Evolutionary conservation across 768 basidiomycete species (phyloP).

Genomic region (Leucocoprinus sp.): DNA sequence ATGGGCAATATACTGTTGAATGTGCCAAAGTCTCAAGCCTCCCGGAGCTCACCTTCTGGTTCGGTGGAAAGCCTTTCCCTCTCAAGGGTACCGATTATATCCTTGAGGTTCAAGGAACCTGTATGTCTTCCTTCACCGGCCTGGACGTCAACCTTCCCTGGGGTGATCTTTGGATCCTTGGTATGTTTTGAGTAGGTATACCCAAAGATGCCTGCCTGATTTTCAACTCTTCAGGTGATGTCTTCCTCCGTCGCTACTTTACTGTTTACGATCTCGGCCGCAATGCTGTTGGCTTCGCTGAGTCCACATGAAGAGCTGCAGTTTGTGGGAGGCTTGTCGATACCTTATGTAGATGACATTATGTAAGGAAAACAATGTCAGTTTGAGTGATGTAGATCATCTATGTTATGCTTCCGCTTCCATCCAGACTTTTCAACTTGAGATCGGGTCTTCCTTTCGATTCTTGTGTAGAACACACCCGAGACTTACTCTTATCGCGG

Average conservation of each 20-base stretch:
- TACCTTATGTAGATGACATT: not conserved
- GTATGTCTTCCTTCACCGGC: conserved; percentile 89
- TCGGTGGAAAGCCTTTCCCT: conserved; percentile 72
- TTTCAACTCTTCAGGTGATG: conserved; percentile 46
- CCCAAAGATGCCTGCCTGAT: conserved; percentile 1
- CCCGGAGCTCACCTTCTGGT: conserved; percentile 79
- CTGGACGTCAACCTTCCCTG: conserved; percentile 83
- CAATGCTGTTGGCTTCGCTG: conserved; percentile 81
- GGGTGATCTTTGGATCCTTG: conserved; percentile 83
- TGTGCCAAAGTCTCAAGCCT: conserved; percentile 79
- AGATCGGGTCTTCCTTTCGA: conserved; percentile 14
- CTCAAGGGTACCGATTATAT: conserved; percentile 84
- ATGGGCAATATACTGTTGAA: conserved; percentile 89
- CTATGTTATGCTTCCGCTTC: conserved; percentile 4
- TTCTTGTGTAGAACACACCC: conserved; percentile 19
- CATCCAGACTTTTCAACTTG: conserved; percentile 9
- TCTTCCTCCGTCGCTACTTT: conserved; percentile 86
- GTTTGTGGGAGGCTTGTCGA: not conserved
- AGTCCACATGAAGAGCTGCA: conserved; percentile 19
- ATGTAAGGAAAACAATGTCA: not conserved
- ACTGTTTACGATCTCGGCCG: conserved; percentile 81
- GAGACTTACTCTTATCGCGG: conserved; percentile 20
- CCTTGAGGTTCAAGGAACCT: conserved; percentile 84
- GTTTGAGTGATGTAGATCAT: not conserved
- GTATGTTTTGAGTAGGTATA: conserved; percentile 29